phyloP scores from a whole-genome alignment of 148 eudicot genomes.

The Silene uniflora region DNA sequence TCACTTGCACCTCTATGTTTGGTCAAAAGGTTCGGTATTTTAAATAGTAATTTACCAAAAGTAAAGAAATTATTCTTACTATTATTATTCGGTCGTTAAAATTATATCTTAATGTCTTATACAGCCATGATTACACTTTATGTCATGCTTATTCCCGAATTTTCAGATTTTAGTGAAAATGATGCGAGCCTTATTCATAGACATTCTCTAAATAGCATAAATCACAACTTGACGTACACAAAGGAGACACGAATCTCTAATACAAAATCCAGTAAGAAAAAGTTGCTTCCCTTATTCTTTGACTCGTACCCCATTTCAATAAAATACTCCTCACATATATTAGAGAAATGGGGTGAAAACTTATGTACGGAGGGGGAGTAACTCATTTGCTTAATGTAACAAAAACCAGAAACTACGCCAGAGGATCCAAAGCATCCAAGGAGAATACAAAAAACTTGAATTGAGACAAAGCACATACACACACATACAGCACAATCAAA shows the following conservation, averaged over 20 bases:
- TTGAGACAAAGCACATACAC: neutral
- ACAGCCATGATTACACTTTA: constrained; percentile 5
- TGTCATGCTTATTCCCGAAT: neutral
- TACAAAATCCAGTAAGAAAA: neutral
- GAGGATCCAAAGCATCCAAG: neutral
- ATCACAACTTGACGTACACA: neutral
- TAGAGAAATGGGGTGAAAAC: no score
- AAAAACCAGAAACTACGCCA: neutral
- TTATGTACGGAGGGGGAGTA: no score
- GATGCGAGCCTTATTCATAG: neutral
- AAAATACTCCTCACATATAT: no score
- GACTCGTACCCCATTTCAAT: no score
- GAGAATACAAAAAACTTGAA: neutral
- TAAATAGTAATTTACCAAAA: no score
- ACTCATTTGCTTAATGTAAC: neutral
- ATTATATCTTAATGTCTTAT: neutral
- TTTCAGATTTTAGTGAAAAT: neutral
- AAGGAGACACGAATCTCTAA: neutral
- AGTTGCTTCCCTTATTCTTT: no score
- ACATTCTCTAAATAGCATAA: neutral
- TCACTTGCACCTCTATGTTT: neutral
- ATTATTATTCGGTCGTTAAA: neutral
- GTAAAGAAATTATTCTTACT: neutral
- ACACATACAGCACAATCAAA: neutral
- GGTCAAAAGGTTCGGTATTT: no score